A percentile compares a stretch with the other conserved stretches of the same genome.
Evolutionary conservation across 169 alveolate genomes (phyloP).

Genomic region (Nephromyces sp.): DNA sequence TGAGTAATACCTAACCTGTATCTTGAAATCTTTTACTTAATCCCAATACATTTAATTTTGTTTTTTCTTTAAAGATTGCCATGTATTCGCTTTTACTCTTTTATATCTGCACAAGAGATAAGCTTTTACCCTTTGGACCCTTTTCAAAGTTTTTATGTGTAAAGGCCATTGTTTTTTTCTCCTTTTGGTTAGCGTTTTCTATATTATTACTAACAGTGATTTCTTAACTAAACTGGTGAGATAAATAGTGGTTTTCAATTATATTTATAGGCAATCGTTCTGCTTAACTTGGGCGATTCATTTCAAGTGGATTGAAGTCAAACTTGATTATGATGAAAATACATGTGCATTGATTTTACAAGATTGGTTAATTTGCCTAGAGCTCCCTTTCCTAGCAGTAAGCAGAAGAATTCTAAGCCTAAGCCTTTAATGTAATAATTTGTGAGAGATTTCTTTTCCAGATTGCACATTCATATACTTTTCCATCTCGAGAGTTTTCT

Average conservation of each 20-base stretch:
- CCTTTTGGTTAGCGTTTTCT: constrained; percentile 45
- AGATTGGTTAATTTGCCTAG: neutral
- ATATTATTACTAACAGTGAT: too few relatives aligned
- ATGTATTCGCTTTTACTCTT: constrained; percentile 44
- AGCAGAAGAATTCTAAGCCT: neutral
- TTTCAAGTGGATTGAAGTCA: neutral
- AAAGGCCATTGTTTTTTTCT: constrained; percentile 46
- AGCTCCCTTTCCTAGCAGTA: neutral
- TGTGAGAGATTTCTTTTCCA: neutral
- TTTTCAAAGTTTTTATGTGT: constrained; percentile 54
- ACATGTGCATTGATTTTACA: neutral
- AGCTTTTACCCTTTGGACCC: constrained; percentile 49
- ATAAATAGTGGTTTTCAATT: too few relatives aligned
- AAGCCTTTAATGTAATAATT: neutral
- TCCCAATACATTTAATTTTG: neutral
- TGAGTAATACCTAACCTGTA: constrained; percentile 37
- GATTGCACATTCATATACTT: neutral
- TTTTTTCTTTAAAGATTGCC: neutral
- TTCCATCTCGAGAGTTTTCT: neutral
- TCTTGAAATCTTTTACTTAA: neutral
- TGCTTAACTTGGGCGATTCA: neutral
- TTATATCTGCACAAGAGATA: constrained; percentile 50
- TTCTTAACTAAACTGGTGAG: too few relatives aligned
- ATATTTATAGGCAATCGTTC: neutral
- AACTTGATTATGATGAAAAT: neutral